These are phyloP conservation scores for Cercophora newfieldiana DNA, from an alignment of 495 filamentous ascomycete species.

Conservation along the genomic window DNA sequence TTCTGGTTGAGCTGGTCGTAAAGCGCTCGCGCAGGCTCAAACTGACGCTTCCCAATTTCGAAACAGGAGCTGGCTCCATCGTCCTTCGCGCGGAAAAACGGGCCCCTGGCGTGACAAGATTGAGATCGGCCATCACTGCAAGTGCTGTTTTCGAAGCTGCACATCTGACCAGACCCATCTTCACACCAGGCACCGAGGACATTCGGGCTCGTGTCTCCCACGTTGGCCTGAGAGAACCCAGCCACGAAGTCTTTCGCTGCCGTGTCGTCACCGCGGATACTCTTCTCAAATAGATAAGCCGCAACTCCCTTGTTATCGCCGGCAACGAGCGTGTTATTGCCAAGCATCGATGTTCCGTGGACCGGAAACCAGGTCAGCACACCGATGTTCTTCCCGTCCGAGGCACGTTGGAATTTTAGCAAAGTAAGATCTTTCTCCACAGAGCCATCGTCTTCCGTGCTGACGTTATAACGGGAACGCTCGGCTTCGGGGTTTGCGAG, in stretches of 20 bases:
- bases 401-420: slow-evolving; percentile 68
- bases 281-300: slow-evolving; percentile 78
- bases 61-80: slow-evolving; percentile 76
- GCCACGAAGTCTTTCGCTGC: slow-evolving; percentile 70
- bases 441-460: slow-evolving; percentile 56
- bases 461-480: slow-evolving; percentile 66
- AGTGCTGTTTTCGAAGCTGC: slow-evolving; percentile 70
- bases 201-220: slow-evolving; percentile 92
- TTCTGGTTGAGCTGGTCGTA: slow-evolving; percentile 56
- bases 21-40: slow-evolving; percentile 62
- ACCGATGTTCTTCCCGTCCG: slow-evolving; percentile 66
- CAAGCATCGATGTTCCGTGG: slow-evolving; percentile 87
- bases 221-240: slow-evolving; percentile 90
- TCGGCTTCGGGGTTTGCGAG: slow-evolving; percentile 83
- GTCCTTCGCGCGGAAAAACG: slow-evolving; percentile 70
- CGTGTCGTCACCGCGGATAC: slow-evolving; percentile 48
- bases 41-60: slow-evolving; percentile 75
- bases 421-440: slow-evolving; percentile 87
- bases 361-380: slow-evolving; percentile 90
- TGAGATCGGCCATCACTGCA: slow-evolving; percentile 71
- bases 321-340: slow-evolving; percentile 90
- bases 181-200: slow-evolving; percentile 80
- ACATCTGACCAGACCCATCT: slow-evolving; percentile 66
- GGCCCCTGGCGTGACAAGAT: slow-evolving; percentile 80
- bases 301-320: slow-evolving; percentile 97